Evolutionary conservation across 176 grass and related monocot species (phyloP), one percentile per base, ranked within the genome.

Genomic region (Rhynchospora breviuscula): DNA sequence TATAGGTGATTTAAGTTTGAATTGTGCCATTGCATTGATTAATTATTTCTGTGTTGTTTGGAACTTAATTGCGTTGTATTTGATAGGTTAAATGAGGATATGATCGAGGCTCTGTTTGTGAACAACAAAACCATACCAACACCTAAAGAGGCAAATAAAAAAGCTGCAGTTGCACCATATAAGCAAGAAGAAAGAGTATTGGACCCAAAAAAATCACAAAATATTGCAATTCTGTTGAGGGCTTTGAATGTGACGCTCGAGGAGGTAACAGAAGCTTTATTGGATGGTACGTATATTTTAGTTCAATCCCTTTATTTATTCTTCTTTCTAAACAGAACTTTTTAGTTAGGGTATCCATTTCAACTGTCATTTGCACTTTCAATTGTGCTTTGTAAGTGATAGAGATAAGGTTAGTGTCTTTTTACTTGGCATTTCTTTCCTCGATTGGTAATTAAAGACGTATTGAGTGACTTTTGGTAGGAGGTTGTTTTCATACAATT

Each of bases 191-290:
- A 99, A 82, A 95, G 96, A 90, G 96, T 99, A 61, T 86, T 99
- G 23, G 96, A 99, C 79, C 96, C 96, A 5, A 99, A 99, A 90
- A 99, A 99, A 85, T 94, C 96, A 10, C 96, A 99, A 84, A 99
- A 99, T 75, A 99, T 99, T 19, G 91, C 93, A 72, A 99, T 99
- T 86, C 87, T 99, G 63, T 67, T 99, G 15, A 94, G 96, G 22
- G 96, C 96, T 18, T 85, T 99, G 81, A 99, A 99, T 90, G 93
- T 99, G 31, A 99, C 96, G 5, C 85, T 86, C 0, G 96, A 99
- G 78, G 96, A 99, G 81, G 93, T 99, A 56, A 91, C 93, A 1
- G 96, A 99, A 63, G 89, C 93, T 18, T 88, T 99, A 19, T 70
- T 95, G 70, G 96, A 99, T 74, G 96, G 96, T 99, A 90, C 12